Conservation (phyloP, 2,329 filamentous ascomycete genomes). For the Fusarium newnesense region DNA sequence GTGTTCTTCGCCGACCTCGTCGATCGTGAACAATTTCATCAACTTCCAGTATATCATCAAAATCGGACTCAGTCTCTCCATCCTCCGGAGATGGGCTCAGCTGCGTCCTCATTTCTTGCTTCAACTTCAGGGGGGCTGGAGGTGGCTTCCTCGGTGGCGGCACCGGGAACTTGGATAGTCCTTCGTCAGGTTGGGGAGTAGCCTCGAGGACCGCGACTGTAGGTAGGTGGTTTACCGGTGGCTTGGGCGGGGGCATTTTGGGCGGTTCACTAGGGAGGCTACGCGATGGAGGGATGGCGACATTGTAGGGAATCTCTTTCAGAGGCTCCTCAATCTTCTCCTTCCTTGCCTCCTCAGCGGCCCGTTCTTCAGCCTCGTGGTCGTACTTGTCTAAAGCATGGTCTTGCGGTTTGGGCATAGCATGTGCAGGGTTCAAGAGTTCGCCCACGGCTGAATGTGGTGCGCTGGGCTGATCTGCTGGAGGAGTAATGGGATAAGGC, state of each 20-base stretch:
- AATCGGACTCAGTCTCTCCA: conserved; percentile 80
- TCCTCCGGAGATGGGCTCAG: conserved; percentile 57
- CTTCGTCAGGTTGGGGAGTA: conserved; percentile 57
- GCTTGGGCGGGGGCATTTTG: conserved; percentile 62
- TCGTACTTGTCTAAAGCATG: conserved; percentile 68
- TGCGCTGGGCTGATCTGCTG: conserved; percentile 60
- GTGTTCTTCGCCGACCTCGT: conserved; percentile 82
- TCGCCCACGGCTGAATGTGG: conserved; percentile 59
- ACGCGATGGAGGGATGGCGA: conserved; percentile 66
- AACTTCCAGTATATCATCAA: conserved; percentile 80
- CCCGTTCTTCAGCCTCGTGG: conserved; percentile 63
- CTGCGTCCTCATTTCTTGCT: conserved; percentile 40
- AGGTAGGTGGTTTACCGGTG: conserved; percentile 53
- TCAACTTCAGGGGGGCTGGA: conserved; percentile 83
- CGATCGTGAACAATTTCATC: conserved; percentile 69
- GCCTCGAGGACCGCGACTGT: conserved; percentile 56
- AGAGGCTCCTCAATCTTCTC: conserved; percentile 55
- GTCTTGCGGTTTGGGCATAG: conserved; percentile 70
- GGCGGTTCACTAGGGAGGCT: conserved; percentile 64
- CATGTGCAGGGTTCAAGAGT: conserved; percentile 65
- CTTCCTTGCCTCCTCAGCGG: conserved; percentile 57
- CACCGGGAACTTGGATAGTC: conserved; percentile 62
- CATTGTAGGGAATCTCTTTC: conserved; percentile 61
- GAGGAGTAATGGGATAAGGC: conserved; percentile 73
- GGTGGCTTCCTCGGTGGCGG: conserved; percentile 81